phyloP scores from a whole-genome alignment of 1,284 basidiomycete species.

The Gomphus bonarii region DNA sequence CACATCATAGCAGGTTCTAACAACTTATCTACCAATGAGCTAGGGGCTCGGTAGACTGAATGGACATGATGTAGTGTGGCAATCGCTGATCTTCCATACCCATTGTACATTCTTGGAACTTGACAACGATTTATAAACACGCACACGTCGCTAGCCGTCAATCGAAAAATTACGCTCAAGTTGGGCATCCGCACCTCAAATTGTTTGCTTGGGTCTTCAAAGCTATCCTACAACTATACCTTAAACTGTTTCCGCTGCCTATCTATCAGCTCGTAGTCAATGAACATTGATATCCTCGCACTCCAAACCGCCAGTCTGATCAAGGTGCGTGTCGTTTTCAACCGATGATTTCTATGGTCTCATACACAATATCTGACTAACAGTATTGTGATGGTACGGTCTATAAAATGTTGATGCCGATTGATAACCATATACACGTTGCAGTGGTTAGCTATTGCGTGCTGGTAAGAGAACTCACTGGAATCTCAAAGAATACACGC shows the following conservation, averaged over 20 bases:
- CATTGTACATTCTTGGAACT: no score
- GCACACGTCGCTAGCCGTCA: no score
- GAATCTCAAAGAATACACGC: not conserved
- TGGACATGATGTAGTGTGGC: no score
- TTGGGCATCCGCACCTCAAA: no score
- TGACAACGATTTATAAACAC: no score
- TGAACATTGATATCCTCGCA: not conserved
- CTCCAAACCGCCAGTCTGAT: not conserved
- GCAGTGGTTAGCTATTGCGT: not conserved
- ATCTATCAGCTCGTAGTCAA: not conserved
- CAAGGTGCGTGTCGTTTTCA: not conserved
- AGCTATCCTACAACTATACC: no score
- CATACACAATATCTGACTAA: not conserved
- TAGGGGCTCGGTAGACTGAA: no score
- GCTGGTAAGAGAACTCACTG: not conserved
- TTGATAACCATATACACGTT: not conserved
- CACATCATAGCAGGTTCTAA: no score
- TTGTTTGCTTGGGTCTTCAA: no score
- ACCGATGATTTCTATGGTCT: not conserved
- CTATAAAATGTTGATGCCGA: not conserved
- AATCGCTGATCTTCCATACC: no score
- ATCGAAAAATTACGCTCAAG: no score
- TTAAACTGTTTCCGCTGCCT: not conserved
- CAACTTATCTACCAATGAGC: no score
- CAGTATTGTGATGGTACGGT: not conserved